Evolutionary conservation across 768 basidiomycete genomes (phyloP).

Genomic region (Hericium rajendrae): DNA sequence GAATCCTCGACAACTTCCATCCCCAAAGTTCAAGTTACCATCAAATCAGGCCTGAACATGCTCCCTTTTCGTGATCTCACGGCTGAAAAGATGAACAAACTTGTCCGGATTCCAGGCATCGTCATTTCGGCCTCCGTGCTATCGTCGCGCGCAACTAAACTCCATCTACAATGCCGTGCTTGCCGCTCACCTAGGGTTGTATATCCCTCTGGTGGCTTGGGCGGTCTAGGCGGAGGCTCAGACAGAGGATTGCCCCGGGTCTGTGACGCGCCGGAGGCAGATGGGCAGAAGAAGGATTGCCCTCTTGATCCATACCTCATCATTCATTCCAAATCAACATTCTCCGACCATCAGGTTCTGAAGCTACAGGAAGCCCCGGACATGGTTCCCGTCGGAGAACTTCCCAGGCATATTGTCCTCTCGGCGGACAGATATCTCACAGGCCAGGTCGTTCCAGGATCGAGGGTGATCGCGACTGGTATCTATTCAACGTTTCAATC

Average conservation of each 20-base stretch:
- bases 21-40: slow-evolving; percentile 76
- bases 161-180: slow-evolving; percentile 87
- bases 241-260: slow-evolving; percentile 78
- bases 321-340: slow-evolving; percentile 86
- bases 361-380: slow-evolving; percentile 99
- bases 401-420: slow-evolving; percentile 90
- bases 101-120: slow-evolving; percentile 95
- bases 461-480: slow-evolving; percentile 90
- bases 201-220: slow-evolving; percentile 68
- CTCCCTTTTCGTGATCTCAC: slow-evolving; percentile 90
- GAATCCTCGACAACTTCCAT: slow-evolving; percentile 39
- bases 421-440: slow-evolving; percentile 88
- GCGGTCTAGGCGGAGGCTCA: slow-evolving; percentile 80
- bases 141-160: slow-evolving; percentile 84
- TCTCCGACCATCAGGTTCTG: slow-evolving; percentile 92
- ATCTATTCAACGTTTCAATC: slow-evolving; percentile 96
- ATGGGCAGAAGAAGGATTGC: slow-evolving; percentile 89
- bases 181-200: slow-evolving; percentile 77
- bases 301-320: slow-evolving; percentile 95
- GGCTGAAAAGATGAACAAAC: slow-evolving; percentile 89
- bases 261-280: slow-evolving; percentile 73
- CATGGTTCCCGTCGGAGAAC: slow-evolving; percentile 98
- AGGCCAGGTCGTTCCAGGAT: slow-evolving; percentile 90
- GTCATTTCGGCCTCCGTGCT: slow-evolving; percentile 95
- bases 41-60: slow-evolving; percentile 87